A percentile compares a stretch with the other conserved stretches of the same genome.
Conservation (phyloP, 2,329 filamentous ascomycete species). For the Cladophialophora immunda region DNA sequence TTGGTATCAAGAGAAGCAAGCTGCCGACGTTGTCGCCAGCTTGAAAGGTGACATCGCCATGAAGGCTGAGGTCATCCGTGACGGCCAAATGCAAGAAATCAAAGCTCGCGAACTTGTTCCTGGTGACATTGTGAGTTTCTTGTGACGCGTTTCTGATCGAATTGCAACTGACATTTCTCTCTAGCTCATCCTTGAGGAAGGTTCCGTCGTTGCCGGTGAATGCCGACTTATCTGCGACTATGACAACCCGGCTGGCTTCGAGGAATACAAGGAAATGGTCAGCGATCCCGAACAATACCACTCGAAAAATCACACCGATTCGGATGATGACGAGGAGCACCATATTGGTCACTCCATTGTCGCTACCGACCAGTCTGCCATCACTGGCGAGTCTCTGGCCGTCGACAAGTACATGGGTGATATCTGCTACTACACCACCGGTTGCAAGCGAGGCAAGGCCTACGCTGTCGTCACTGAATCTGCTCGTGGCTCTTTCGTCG, state of each 20-base stretch:
- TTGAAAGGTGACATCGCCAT: constrained; percentile 82
- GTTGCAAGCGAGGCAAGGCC: constrained; percentile 81
- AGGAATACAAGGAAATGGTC: constrained; percentile 71
- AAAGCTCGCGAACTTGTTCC: constrained; percentile 78
- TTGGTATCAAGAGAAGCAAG: constrained; percentile 85
- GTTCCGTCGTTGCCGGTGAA: constrained; percentile 74
- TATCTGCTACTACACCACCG: constrained; percentile 78
- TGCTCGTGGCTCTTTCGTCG: constrained; percentile 78
- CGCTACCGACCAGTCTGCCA: constrained; percentile 80
- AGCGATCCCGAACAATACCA: constrained; percentile 66
- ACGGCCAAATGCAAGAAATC: constrained; percentile 73
- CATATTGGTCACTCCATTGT: constrained; percentile 73
- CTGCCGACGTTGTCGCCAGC: constrained; percentile 76
- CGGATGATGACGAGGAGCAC: constrained; percentile 67
- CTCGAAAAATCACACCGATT: constrained; percentile 66
- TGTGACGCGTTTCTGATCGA: background rate
- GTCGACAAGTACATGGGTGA: constrained; percentile 83
- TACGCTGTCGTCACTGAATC: constrained; percentile 74
- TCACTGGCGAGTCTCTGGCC: constrained; percentile 81
- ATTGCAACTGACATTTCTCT: constrained; percentile 35
- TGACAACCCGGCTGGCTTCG: constrained; percentile 71
- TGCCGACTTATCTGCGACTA: constrained; percentile 77
- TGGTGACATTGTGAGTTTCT: constrained; percentile 72
- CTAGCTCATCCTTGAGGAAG: constrained; percentile 75
- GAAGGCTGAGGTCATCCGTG: constrained; percentile 73